Evolutionary conservation across 805 yeast species (phyloP), one percentile per base, ranked within the genome.

Genomic region (Wickerhamomyces silvicola): DNA sequence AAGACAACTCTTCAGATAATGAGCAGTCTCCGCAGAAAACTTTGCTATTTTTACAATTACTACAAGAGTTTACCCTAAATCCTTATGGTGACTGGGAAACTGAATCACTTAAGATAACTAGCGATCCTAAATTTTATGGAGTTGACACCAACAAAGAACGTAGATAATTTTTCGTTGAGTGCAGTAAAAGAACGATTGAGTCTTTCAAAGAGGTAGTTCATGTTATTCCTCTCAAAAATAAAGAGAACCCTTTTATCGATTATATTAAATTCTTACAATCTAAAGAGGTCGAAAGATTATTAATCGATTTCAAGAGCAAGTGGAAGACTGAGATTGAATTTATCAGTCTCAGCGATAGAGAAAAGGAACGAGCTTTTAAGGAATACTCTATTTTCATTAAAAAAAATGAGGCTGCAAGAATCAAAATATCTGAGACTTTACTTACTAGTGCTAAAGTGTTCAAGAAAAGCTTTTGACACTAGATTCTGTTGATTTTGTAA

Each of bases 41-140:
- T n/a, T n/a, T 27, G 0, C 30, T 21, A 4, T 72, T 72, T 39
- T 33, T 46, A 6, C 37, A 46, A 7, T 41, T 75, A 23, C 52
- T 75, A 8, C 47, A 49, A 4, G 54, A 45, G 8, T 27, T 44
- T 15, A 18, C 49, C 0, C 37, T 69, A 9, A 62, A 73, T 41
- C 73, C 76, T 1, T 68, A 48, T 35, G 56, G 66, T 2, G 43
- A 67, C 0, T 76, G 79, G 80, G 65, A 64, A 6, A 38, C 50
- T 1, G 76, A 72, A 46, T 52, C 65, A 9, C 42, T 48, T 10
- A 59, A 57, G 30, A 40, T 75, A 1, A 52, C 60, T 1, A 38
- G 55, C n/a, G 75, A 74, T 37, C 62, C 66, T 5, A 40, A 62
- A 10, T 74, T 60, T 43, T 49, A 56, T 16, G 33, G 37, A 2